Conservation (phyloP, 495 filamentous ascomycete species). For the Penicillium coffeae region DNA sequence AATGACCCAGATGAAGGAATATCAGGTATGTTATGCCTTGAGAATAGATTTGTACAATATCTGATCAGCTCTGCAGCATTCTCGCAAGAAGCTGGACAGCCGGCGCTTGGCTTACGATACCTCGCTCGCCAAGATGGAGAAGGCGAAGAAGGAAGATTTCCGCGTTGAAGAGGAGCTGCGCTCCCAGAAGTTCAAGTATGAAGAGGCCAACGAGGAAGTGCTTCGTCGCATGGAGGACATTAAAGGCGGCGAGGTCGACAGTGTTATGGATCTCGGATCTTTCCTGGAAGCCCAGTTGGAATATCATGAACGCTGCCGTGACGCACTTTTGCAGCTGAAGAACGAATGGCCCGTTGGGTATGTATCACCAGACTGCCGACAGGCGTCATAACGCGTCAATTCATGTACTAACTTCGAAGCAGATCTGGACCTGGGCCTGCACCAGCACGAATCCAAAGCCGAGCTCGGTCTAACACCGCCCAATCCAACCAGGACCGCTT, state of each 20-base stretch:
- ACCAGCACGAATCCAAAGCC: constrained; percentile 36
- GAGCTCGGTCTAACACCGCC: constrained; percentile 59
- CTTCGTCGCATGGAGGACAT: constrained; percentile 93
- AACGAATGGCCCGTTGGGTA: constrained; percentile 65
- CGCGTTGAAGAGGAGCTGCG: constrained; percentile 90
- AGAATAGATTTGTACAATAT: neutral
- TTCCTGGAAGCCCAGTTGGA: constrained; percentile 89
- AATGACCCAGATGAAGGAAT: constrained; percentile 94
- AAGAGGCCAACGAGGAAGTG: constrained; percentile 93
- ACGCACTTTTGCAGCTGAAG: constrained; percentile 64
- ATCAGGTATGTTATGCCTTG: constrained; percentile 59
- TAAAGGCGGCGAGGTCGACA: constrained; percentile 84
- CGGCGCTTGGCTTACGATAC: constrained; percentile 90
- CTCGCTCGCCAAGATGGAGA: constrained; percentile 86
- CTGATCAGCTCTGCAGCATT: constrained; percentile 15
- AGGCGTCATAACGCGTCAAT: neutral
- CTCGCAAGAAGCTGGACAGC: constrained; percentile 92
- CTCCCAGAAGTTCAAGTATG: constrained; percentile 90
- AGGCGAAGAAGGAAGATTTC: constrained; percentile 90
- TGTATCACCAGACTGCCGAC: constrained; percentile 14
- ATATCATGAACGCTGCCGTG: constrained; percentile 86
- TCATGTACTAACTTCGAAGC: constrained; percentile 16
- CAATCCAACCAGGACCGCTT: constrained; percentile 58
- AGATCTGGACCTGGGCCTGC: constrained; percentile 26
- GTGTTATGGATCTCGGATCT: constrained; percentile 69